Evolutionary conservation across 169 alveolate species (phyloP).

Genomic region (Plasmodium gonderi): DNA sequence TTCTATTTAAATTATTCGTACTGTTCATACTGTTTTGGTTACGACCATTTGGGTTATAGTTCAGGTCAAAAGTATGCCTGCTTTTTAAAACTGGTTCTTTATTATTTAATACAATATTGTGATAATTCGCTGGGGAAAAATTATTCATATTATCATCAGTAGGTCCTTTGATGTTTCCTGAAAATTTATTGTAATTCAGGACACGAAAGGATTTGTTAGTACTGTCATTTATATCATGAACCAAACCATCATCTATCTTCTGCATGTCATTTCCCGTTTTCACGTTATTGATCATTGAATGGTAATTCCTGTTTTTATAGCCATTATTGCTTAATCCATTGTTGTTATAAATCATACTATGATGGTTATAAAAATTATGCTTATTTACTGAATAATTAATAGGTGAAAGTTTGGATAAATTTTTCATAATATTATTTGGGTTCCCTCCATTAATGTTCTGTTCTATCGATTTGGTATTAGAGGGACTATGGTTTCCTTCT

Average conservation of each 20-base stretch:
- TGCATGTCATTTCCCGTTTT: not conserved
- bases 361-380: not conserved
- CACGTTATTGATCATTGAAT: not conserved
- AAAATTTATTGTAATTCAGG: not conserved
- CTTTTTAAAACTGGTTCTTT: not conserved
- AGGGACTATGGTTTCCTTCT: not conserved
- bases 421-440: not conserved
- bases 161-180: slow-evolving; percentile 1
- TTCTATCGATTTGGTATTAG: not conserved
- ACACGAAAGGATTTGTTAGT: not conserved
- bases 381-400: not conserved
- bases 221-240: not conserved
- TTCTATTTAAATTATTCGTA: not conserved
- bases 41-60: not conserved
- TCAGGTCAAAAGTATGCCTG: not conserved
- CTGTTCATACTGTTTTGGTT: not conserved
- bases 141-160: not conserved
- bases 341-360: not conserved
- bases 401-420: slow-evolving; percentile 3
- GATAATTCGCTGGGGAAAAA: not conserved
- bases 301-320: not conserved
- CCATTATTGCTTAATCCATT: not conserved
- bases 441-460: not conserved
- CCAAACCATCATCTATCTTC: not conserved
- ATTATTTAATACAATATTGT: not conserved